Base-by-base conservation (phyloP, 768 basidiomycete genomes). In the Mycena leptocephala region DNA sequence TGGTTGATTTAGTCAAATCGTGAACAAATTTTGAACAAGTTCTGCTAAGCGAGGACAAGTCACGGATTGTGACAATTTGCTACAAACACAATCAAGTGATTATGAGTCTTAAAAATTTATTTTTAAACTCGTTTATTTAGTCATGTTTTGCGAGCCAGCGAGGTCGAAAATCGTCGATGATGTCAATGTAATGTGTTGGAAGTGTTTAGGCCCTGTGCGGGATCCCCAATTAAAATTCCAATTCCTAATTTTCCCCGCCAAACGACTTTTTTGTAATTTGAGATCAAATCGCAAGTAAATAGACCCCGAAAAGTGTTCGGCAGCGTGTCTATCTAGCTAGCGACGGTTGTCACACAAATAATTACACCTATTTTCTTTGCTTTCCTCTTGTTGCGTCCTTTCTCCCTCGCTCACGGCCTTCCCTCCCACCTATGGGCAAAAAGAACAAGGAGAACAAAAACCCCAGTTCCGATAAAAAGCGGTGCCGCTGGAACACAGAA, bases 201-300 rank as follows among this genome's bases (percentile, higher is more conserved):
- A n/a, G n/a, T n/a, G n/a, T n/a, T n/a, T n/a, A 59, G 56, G 56
- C 56, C 56, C 56, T 59, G 56, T 63, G 41, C 39, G 62, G 62
- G 62, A 63, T 63, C 62, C 62, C 62, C 3, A 63, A 35, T 26
- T 43, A 63, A 63, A 63, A 63, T 26, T 16, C 37, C 30, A 63
- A 41, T 37, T 63, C 37, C n/a, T 41, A 43, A 63, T 41, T 43
- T 14, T 43, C 13, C 41, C 41, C 41, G 41, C 41, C 41, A 43
- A 43, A 41, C n/a, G 3, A 2, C 5, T 28, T 1, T 43, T 37
- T 41, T 33, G 62, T 43, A 63, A 16, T 63, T 63, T n/a, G 39
- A 4, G n/a, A 18, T 22, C n/a, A 26, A 41, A 41, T 41, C n/a
- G 22, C 4, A 65, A 65, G 9, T 65, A 65, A 41, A 65, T 20